Evolutionary conservation across 805 yeast species (phyloP).

Genomic region (Dipodascopsis uninucleata): DNA sequence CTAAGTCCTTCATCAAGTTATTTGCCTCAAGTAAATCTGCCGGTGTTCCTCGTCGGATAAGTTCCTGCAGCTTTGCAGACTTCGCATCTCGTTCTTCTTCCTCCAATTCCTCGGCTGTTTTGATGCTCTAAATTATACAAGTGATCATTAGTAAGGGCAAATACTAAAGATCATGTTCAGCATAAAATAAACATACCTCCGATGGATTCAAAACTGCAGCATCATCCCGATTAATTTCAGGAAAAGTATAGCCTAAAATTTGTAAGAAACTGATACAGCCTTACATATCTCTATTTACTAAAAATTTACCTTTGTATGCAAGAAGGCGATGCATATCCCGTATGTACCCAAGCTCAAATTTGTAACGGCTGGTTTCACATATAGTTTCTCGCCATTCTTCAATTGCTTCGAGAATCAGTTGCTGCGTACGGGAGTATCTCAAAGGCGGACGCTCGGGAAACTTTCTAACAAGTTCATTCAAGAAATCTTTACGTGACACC

Average conservation of each 20-base stretch:
- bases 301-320: slow-evolving; percentile 58
- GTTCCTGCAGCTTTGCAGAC: slow-evolving; percentile 90
- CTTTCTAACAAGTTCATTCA: slow-evolving; percentile 85
- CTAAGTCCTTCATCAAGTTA: slow-evolving; percentile 94
- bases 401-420: slow-evolving; percentile 79
- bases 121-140: slow-evolving; percentile 42
- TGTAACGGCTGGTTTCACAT: slow-evolving; percentile 82
- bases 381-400: slow-evolving; percentile 98
- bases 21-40: slow-evolving; percentile 95
- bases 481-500: slow-evolving; percentile 88
- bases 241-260: slow-evolving; percentile 66
- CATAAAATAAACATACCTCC: slow-evolving; percentile 36
- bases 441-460: slow-evolving; percentile 95
- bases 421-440: slow-evolving; percentile 76
- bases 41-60: slow-evolving; percentile 92
- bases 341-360: slow-evolving; percentile 86
- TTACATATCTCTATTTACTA: neutral
- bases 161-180: neutral
- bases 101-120: slow-evolving; percentile 84
- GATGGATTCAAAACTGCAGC: slow-evolving; percentile 89
- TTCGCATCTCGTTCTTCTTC: slow-evolving; percentile 91
- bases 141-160: neutral
- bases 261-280: neutral
- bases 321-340: slow-evolving; percentile 93
- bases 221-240: slow-evolving; percentile 85